Conservation (phyloP, 2,329 filamentous ascomycete species). For the Venturia effusa region DNA sequence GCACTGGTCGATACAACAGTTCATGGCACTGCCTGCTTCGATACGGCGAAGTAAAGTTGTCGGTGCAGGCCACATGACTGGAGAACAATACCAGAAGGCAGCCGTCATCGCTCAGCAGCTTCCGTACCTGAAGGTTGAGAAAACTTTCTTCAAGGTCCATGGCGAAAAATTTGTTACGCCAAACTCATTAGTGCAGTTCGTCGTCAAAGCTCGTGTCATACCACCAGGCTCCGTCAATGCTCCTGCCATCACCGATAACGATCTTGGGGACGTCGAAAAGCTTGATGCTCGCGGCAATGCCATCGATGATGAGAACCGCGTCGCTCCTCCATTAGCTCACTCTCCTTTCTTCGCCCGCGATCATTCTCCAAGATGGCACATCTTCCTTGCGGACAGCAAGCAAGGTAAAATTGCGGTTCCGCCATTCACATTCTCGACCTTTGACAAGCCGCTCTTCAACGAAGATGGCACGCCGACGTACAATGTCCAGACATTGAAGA, state of each 20-base stretch:
- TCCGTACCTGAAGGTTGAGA: slow-evolving; percentile 72
- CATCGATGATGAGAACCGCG: slow-evolving; percentile 48
- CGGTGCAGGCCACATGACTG: slow-evolving; percentile 58
- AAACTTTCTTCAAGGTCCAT: slow-evolving; percentile 96
- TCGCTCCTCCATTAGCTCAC: slow-evolving; percentile 75
- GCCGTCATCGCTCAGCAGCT: slow-evolving; percentile 72
- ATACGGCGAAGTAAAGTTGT: slow-evolving; percentile 63
- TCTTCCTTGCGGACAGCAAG: slow-evolving; percentile 89
- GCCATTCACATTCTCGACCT: slow-evolving; percentile 87
- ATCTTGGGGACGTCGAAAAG: slow-evolving; percentile 87
- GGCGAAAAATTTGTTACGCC: slow-evolving; percentile 90
- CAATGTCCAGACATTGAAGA: slow-evolving; percentile 91
- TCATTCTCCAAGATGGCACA: slow-evolving; percentile 82
- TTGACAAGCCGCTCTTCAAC: slow-evolving; percentile 80
- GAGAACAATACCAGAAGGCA: slow-evolving; percentile 65
- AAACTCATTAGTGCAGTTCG: slow-evolving; percentile 82
- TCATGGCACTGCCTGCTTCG: slow-evolving; percentile 72
- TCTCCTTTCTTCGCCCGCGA: slow-evolving; percentile 87
- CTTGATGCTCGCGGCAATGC: slow-evolving; percentile 74
- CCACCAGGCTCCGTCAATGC: slow-evolving; percentile 71
- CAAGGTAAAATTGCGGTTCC: slow-evolving; percentile 94
- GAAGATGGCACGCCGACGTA: slow-evolving; percentile 78
- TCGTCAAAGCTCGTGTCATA: slow-evolving; percentile 89
- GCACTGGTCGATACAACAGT: slow-evolving; percentile 72
- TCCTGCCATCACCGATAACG: slow-evolving; percentile 62